Percentiles rank a stretch among this genome's conserved stretches.
These are phyloP conservation scores for Phytophthora pinifolia DNA, from an alignment of 352 stramenopile genomes.

Conservation along the genomic window DNA sequence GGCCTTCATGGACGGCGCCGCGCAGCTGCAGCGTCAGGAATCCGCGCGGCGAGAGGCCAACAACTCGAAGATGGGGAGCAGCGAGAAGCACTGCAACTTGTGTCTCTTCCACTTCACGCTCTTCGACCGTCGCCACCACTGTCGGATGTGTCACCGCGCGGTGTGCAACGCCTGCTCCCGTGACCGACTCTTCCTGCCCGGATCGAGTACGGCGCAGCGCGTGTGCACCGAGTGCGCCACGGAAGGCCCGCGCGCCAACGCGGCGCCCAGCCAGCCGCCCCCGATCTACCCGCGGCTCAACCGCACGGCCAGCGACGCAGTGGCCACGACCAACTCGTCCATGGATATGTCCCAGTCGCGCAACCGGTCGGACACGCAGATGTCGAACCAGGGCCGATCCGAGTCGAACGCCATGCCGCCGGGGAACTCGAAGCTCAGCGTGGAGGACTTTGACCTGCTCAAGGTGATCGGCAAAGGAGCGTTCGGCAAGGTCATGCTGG, in stretches of 20 bases:
- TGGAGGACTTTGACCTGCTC: constrained; percentile 95
- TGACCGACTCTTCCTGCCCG: constrained; percentile 81
- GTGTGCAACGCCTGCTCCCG: constrained; percentile 88
- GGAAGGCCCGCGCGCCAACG: constrained; percentile 68
- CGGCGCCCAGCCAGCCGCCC: constrained; percentile 16
- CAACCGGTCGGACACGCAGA: constrained; percentile 70
- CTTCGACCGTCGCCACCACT: constrained; percentile 88
- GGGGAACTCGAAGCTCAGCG: constrained; percentile 68
- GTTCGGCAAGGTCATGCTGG: constrained; percentile 96
- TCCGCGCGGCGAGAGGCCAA: constrained; percentile 54
- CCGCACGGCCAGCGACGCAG: constrained; percentile 61
- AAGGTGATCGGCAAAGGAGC: constrained; percentile 96
- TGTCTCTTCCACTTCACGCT: constrained; percentile 91
- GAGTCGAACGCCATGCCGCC: constrained; percentile 38
- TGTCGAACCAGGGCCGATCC: constrained; percentile 65
- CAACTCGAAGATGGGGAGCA: constrained; percentile 61
- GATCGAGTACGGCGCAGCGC: constrained; percentile 84
- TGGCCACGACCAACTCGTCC: constrained; percentile 37
- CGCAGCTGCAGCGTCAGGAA: constrained; percentile 57
- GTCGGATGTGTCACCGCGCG: constrained; percentile 86
- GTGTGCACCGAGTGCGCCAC: constrained; percentile 88
- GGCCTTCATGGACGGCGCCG: constrained; percentile 22
- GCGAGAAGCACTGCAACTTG: constrained; percentile 89
- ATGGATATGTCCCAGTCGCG: constrained; percentile 36
- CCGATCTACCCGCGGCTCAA: constrained; percentile 48